These are phyloP conservation scores for Cladorrhinum sp. DNA, from an alignment of 2,329 filamentous ascomycete genomes.

Conservation along the genomic window DNA sequence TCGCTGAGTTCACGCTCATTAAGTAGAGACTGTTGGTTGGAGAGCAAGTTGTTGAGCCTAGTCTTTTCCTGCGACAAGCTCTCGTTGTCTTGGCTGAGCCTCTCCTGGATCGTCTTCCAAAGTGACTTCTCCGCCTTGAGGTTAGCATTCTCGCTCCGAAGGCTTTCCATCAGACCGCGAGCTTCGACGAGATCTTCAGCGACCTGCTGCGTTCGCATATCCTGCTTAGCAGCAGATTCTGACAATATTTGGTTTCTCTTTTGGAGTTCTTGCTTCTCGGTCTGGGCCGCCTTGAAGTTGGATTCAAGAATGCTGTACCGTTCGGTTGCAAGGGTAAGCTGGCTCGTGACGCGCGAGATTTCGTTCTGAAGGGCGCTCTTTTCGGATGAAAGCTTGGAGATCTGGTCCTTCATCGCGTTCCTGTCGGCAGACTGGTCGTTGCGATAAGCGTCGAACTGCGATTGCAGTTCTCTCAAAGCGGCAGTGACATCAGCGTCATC, in stretches of 20 bases:
- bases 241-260: slow-evolving; percentile 74
- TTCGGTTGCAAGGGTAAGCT: slow-evolving; percentile 76
- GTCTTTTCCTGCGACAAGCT: slow-evolving; percentile 78
- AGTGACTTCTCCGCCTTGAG: slow-evolving; percentile 92
- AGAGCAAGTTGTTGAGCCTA: slow-evolving; percentile 76
- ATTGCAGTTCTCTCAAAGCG: slow-evolving; percentile 81
- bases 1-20: slow-evolving; percentile 89
- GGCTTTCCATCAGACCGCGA: slow-evolving; percentile 75
- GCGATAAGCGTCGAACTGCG: slow-evolving; percentile 84
- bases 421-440: slow-evolving; percentile 81
- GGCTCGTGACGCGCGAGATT: slow-evolving; percentile 73
- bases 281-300: slow-evolving; percentile 80
- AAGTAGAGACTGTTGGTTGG: slow-evolving; percentile 81
- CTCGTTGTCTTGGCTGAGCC: slow-evolving; percentile 86
- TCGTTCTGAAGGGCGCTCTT: slow-evolving; percentile 81
- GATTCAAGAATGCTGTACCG: slow-evolving; percentile 85
- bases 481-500: slow-evolving; percentile 69
- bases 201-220: slow-evolving; percentile 84
- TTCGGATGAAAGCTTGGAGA: slow-evolving; percentile 75
- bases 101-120: slow-evolving; percentile 89
- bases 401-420: slow-evolving; percentile 77
- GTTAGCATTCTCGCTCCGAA: slow-evolving; percentile 87
- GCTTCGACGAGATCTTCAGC: slow-evolving; percentile 91
- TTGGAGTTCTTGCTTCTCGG: slow-evolving; percentile 81
- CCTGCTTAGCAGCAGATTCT: slow-evolving; percentile 83